These are phyloP conservation scores for Danielia reshetovae DNA, from an alignment of 805 yeast genomes.

Conservation along the genomic window DNA sequence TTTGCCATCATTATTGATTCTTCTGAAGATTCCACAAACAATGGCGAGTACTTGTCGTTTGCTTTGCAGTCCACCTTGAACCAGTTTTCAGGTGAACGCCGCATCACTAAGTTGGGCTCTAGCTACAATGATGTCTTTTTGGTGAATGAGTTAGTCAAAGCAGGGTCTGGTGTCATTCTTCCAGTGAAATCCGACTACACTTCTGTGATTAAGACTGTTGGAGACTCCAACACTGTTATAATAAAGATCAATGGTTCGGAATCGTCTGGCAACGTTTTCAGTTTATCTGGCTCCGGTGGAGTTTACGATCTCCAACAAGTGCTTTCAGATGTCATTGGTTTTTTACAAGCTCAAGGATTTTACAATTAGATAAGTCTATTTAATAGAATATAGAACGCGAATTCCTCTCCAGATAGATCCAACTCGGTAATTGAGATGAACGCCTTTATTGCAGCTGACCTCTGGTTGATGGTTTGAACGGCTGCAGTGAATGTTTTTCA, in stretches of 20 bases:
- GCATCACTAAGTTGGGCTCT: constrained; percentile 52
- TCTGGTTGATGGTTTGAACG: too few relatives aligned
- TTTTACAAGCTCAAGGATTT: constrained; percentile 81
- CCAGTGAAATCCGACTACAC: constrained; percentile 43
- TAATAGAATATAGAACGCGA: not conserved
- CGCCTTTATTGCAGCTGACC: too few relatives aligned
- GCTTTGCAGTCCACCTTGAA: constrained; percentile 89
- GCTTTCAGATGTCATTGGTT: constrained; percentile 67
- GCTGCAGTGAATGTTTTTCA: too few relatives aligned
- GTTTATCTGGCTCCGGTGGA: constrained; percentile 11
- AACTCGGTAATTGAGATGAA: too few relatives aligned
- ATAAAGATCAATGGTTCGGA: constrained; percentile 21
- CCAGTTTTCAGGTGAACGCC: constrained; percentile 83
- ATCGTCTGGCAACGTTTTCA: constrained; percentile 7
- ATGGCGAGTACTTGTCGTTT: constrained; percentile 52
- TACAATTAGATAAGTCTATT: constrained; percentile 29
- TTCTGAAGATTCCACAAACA: constrained; percentile 52
- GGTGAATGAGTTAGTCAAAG: constrained; percentile 70
- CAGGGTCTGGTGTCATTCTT: constrained; percentile 86
- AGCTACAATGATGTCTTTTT: constrained; percentile 52
- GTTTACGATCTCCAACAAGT: constrained; percentile 34
- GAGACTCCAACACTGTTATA: constrained; percentile 54
- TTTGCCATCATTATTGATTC: constrained; percentile 66
- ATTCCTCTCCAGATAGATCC: too few relatives aligned
- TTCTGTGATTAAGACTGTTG: constrained; percentile 37